Base-by-base conservation (phyloP, 148 eudicot genomes). In the Dysphania ambrosioides region DNA sequence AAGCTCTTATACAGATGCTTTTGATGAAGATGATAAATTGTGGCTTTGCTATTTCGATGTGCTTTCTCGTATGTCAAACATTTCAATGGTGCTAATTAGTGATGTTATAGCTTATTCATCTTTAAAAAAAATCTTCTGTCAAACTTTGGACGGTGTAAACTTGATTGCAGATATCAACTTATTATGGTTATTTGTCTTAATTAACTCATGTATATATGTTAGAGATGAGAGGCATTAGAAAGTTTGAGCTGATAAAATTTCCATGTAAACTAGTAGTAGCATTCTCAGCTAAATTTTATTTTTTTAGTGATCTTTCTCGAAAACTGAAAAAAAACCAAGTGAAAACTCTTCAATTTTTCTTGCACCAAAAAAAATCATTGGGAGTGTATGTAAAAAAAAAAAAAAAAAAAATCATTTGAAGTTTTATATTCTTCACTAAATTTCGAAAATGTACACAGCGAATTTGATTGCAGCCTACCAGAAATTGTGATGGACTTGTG, bases 81-180 rank as follows among this genome's bases (percentile, higher is more conserved):
- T 12, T 24, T 42, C 71, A 67, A 67, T 41, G 53, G 55, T 67
- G 49, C 9, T 64, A 64, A 21, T 66, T 67, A 40, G 71, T 67
- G 53, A 67, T 67, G 71, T 36, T 66, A 38, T 66, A 66, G 30
- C 47, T 23, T 66, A 51, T 40, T 77, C 49, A 24, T 66, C 27
- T 40, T 4, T 57, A 55, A 3, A 4, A 74, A 68, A 63, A 18
- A 30, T 75, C 49, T 68, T 68, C 57, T n/a, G n/a, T 71, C 41
- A 27, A 19, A 36, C 53, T 49, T 27, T 57, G 56, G 31, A n/a
- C 51, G 16, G 55, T 59, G 75, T 65, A 65, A 70, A 70, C 31
- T 70, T 55, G 56, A 51, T 15, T 63, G 42, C 31, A 51, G 16
- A 47, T 53, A 74, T 55, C 38, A 73, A 41, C 26, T 71, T 79